A percentile compares a stretch with the other conserved stretches of the same genome.
These are phyloP conservation scores for Bonia amplexicaulis DNA, from an alignment of 176 grass and related monocot genomes.

Conservation along the genomic window DNA sequence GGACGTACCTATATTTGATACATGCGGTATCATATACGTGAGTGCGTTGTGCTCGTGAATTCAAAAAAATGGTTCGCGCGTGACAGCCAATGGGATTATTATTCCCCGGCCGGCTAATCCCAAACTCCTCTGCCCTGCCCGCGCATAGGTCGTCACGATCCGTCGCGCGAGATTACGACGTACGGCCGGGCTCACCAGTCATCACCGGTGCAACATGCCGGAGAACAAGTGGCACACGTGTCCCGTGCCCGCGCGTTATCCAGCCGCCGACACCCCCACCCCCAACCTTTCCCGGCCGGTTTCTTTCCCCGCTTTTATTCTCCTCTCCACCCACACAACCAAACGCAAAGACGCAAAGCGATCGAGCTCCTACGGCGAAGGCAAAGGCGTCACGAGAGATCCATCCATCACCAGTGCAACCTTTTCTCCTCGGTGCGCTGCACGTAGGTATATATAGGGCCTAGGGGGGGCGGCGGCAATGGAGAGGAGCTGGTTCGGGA, in stretches of 20 bases:
- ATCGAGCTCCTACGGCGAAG: neutral
- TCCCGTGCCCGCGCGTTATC: neutral
- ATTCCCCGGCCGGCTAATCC: neutral
- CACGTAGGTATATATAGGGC: slow-evolving; percentile 2
- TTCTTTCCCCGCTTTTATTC: slow-evolving; percentile 14
- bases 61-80: neutral
- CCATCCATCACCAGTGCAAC: slow-evolving; percentile 18
- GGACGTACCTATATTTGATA: accelerated
- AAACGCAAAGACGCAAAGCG: slow-evolving; percentile 29
- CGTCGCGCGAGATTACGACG: neutral
- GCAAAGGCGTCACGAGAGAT: neutral
- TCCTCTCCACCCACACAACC: neutral
- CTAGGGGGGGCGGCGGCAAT: neutral
- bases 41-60: no score
- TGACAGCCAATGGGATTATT: neutral
- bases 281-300: slow-evolving; percentile 9
- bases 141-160: neutral
- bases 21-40: no score
- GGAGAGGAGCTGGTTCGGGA: slow-evolving; percentile 62
- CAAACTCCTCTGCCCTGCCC: neutral
- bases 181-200: neutral
- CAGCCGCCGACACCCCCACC: slow-evolving; percentile 15
- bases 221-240: slow-evolving; percentile 32
- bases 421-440: neutral
- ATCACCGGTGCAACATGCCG: neutral